A percentile compares a stretch with the other conserved stretches of the same genome.
Conservation (phyloP, 768 basidiomycete species). For the Lentinula edodes region DNA sequence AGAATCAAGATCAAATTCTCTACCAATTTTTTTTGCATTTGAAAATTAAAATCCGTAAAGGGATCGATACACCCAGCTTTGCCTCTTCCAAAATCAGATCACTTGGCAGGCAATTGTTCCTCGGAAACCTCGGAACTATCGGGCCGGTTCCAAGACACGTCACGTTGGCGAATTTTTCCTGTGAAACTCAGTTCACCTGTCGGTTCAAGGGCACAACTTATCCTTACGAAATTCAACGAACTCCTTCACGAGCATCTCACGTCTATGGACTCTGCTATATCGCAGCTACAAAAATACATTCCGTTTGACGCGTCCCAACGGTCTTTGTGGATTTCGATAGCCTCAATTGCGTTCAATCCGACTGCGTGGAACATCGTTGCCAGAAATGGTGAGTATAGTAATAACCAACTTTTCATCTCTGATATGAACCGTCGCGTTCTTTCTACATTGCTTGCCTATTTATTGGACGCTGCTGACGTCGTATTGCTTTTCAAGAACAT, state of each 20-base stretch:
- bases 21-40: too few relatives aligned
- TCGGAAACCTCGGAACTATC: not conserved
- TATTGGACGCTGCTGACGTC: not conserved
- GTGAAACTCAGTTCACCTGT: too few relatives aligned
- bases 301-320: slow-evolving; percentile 31
- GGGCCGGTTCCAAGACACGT: not conserved
- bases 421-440: not conserved
- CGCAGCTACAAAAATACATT: not conserved
- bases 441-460: not conserved
- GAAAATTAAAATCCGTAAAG: not conserved
- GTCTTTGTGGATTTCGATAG: slow-evolving; percentile 62
- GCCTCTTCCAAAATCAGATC: not conserved
- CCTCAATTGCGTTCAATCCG: slow-evolving; percentile 83
- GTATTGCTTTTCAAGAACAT: slow-evolving; percentile 36
- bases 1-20: too few relatives aligned
- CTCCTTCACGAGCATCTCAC: not conserved
- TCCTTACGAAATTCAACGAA: not conserved
- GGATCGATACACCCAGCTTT: not conserved
- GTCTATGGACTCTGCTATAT: not conserved
- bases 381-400: slow-evolving; percentile 65
- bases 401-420: not conserved
- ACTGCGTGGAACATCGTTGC: slow-evolving; percentile 96
- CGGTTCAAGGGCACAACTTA: too few relatives aligned
- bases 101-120: not conserved
- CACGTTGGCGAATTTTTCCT: not conserved